A percentile compares a stretch with the other conserved stretches of the same genome.
phyloP scores from a whole-genome alignment of 176 grass and related monocot species.

The Saccharum officinarum region DNA sequence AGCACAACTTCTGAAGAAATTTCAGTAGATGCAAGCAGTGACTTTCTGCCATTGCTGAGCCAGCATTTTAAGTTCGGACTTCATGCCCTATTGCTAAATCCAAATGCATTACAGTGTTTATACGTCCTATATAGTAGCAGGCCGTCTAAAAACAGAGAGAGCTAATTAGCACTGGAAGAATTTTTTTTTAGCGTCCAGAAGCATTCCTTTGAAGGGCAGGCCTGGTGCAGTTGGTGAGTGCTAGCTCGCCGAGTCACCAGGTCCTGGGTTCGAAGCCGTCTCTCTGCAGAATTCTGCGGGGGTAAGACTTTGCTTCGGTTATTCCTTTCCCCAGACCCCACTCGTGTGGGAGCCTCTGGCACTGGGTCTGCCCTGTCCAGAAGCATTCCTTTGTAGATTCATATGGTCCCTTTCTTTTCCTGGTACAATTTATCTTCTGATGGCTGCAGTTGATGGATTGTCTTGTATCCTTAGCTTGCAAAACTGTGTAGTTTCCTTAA shows the following conservation, averaged over 20 bases:
- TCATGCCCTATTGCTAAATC: slow-evolving; percentile 33
- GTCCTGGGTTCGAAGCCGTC: too few relatives aligned
- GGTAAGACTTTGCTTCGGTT: too few relatives aligned
- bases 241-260: too few relatives aligned
- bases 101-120: slow-evolving; percentile 10
- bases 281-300: too few relatives aligned
- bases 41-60: neutral
- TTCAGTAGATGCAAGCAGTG: neutral
- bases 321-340: too few relatives aligned
- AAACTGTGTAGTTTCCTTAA: slow-evolving; percentile 18
- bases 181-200: slow-evolving; percentile 17
- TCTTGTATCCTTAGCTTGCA: slow-evolving; percentile 25
- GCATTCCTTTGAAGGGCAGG: slow-evolving; percentile 48
- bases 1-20: slow-evolving; percentile 89
- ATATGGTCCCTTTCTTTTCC: slow-evolving; percentile 16
- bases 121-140: slow-evolving; percentile 8
- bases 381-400: slow-evolving; percentile 47
- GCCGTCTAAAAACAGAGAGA: slow-evolving; percentile 8
- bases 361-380: too few relatives aligned
- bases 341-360: too few relatives aligned
- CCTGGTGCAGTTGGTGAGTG: too few relatives aligned
- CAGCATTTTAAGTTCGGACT: slow-evolving; percentile 19
- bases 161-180: slow-evolving; percentile 30
- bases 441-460: slow-evolving; percentile 10
- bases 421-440: slow-evolving; percentile 1